These are phyloP conservation scores for Camillea tinctor DNA, from an alignment of 2,329 filamentous ascomycete genomes.

Conservation along the genomic window DNA sequence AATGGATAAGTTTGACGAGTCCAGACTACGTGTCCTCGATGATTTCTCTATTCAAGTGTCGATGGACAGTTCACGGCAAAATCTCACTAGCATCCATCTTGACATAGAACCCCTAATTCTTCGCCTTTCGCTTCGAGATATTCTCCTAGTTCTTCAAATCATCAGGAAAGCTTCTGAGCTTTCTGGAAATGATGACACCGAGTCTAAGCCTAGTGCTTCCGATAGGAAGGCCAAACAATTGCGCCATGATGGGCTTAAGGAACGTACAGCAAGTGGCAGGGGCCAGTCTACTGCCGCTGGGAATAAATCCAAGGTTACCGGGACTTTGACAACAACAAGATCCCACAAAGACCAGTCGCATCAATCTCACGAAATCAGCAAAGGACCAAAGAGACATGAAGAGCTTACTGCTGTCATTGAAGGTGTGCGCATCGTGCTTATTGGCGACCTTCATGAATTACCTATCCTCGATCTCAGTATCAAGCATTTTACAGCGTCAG, in stretches of 20 bases:
- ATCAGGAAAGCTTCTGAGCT: constrained; percentile 87
- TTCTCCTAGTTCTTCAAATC: constrained; percentile 90
- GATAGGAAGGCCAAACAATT: constrained; percentile 58
- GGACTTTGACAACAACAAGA: constrained; percentile 29
- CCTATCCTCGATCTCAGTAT: constrained; percentile 92
- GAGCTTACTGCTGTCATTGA: constrained; percentile 84
- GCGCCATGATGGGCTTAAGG: constrained; percentile 48
- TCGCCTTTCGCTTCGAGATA: constrained; percentile 87
- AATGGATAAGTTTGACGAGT: constrained; percentile 96
- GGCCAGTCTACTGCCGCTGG: constrained; percentile 50
- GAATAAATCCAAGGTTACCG: constrained; percentile 39
- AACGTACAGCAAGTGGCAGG: constrained; percentile 56
- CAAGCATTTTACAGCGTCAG: constrained; percentile 81
- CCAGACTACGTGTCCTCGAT: constrained; percentile 86
- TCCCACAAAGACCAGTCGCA: constrained; percentile 25
- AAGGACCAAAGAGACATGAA: constrained; percentile 51
- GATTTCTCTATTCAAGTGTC: constrained; percentile 92
- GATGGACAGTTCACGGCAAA: constrained; percentile 67
- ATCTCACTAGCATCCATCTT: constrained; percentile 75
- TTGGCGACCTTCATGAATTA: constrained; percentile 93
- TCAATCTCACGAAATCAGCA: constrained; percentile 34
- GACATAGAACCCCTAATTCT: constrained; percentile 90
- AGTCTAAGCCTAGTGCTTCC: constrained; percentile 39
- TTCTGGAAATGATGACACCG: constrained; percentile 61
- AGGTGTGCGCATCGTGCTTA: constrained; percentile 87